Percentiles rank a stretch among this genome's conserved stretches.
phyloP scores from a whole-genome alignment of 148 eudicot genomes.

The Nepenthes mirabilis region DNA sequence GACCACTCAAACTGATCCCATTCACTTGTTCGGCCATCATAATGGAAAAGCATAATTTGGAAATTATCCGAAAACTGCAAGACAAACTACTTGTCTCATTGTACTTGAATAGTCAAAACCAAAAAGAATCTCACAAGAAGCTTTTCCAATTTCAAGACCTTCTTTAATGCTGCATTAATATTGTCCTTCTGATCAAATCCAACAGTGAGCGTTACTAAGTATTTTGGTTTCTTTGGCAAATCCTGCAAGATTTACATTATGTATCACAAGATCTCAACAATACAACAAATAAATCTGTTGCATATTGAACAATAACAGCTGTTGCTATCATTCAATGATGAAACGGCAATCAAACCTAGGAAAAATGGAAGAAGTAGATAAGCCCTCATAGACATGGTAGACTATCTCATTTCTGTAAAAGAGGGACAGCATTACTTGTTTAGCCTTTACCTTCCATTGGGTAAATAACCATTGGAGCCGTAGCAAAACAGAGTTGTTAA shows the following conservation, averaged over 20 bases:
- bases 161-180: slow-evolving; percentile 65
- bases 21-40: slow-evolving; percentile 80
- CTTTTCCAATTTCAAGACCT: slow-evolving; percentile 27
- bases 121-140: not conserved
- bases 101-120: not conserved
- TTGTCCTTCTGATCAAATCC: slow-evolving; percentile 66
- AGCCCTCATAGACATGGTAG: no score
- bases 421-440: no score
- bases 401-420: no score
- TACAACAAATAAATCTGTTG: not conserved
- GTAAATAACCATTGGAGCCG: no score
- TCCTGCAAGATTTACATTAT: slow-evolving; percentile 34
- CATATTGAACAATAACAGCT: no score
- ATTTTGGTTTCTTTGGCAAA: slow-evolving; percentile 64
- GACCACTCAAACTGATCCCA: slow-evolving; percentile 96
- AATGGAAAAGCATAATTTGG: slow-evolving; percentile 83
- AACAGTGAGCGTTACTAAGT: slow-evolving; percentile 88
- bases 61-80: slow-evolving; percentile 84
- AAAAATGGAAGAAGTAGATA: not conserved
- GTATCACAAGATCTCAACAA: not conserved
- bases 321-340: no score
- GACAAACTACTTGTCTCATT: slow-evolving; percentile 4
- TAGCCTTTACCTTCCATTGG: no score
- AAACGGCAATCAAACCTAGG: no score
- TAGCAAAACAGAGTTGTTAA: no score